These are phyloP conservation scores for Leishmania arabica DNA, from an alignment of 208 protist species.

Conservation along the genomic window DNA sequence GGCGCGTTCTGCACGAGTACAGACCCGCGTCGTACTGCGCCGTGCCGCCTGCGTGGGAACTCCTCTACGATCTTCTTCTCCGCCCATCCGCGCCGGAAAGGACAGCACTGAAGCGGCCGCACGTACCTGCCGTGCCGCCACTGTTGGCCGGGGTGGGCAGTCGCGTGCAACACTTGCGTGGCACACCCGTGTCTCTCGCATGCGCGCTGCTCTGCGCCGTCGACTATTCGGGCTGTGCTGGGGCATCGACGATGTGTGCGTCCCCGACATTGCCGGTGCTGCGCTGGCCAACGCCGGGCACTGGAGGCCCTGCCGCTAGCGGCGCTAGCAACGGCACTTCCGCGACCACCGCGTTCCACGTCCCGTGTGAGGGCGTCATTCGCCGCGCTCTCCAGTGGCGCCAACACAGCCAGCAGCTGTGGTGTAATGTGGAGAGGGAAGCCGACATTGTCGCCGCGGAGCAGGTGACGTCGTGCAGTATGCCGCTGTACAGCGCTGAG, in stretches of 20 bases:
- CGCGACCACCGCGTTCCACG: neutral
- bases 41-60: slow-evolving; percentile 25
- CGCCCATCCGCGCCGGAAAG: neutral
- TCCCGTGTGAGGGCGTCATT: neutral
- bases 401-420: slow-evolving; percentile 8
- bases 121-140: slow-evolving; percentile 9
- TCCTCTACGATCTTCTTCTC: slow-evolving; percentile 21
- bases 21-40: slow-evolving; percentile 22
- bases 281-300: neutral
- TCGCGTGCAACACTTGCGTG: neutral
- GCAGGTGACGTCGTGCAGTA: slow-evolving; percentile 21
- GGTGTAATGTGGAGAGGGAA: slow-evolving; percentile 8
- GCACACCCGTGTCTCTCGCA: neutral
- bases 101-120: neutral
- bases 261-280: neutral
- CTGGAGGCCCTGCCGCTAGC: neutral
- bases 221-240: neutral
- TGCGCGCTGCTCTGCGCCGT: slow-evolving; percentile 8
- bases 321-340: neutral
- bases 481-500: slow-evolving; percentile 12
- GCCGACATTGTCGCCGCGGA: slow-evolving; percentile 12
- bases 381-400: slow-evolving; percentile 6
- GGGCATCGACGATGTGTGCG: neutral
- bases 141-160: neutral
- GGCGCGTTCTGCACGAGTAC: slow-evolving; percentile 5